Percentiles rank a stretch among this genome's conserved stretches.
phyloP scores from a whole-genome alignment of 495 filamentous ascomycete species.

The Aspergillus panamensis region DNA sequence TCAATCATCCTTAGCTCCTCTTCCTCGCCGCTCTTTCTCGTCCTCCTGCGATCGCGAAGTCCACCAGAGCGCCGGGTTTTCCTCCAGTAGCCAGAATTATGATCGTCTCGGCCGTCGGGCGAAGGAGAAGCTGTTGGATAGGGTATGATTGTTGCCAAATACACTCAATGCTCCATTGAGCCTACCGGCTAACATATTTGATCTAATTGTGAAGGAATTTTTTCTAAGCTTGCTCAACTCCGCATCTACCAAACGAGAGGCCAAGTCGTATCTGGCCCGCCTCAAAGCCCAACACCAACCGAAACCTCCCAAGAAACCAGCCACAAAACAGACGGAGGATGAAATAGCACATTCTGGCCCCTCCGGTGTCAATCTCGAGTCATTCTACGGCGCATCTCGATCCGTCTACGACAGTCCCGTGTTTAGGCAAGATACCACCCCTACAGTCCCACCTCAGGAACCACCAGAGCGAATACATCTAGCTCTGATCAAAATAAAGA shows the following conservation, averaged over 20 bases:
- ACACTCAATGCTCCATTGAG: not conserved
- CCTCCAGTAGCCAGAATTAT: conserved; percentile 29
- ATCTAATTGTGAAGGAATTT: conserved; percentile 61
- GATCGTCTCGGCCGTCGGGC: conserved; percentile 43
- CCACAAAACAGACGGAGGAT: conserved; percentile 21
- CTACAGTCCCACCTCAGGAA: conserved; percentile 31
- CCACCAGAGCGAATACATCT: conserved; percentile 59
- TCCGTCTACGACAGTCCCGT: conserved; percentile 62
- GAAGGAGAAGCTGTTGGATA: conserved; percentile 47
- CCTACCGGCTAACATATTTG: not conserved
- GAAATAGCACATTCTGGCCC: conserved; percentile 25
- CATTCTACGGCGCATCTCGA: conserved; percentile 55
- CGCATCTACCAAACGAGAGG: conserved; percentile 85
- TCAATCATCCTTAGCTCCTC: conserved; percentile 13
- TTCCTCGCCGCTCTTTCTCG: conserved; percentile 21
- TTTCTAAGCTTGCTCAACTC: conserved; percentile 78
- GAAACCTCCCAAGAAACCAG: conserved; percentile 22
- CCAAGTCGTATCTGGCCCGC: conserved; percentile 78
- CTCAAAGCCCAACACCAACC: conserved; percentile 52
- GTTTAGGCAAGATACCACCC: conserved; percentile 51
- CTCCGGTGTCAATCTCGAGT: conserved; percentile 58
- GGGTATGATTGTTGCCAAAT: conserved; percentile 26
- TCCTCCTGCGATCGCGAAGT: conserved; percentile 23
- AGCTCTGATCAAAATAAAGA: conserved; percentile 80
- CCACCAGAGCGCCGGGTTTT: conserved; percentile 38